Conservation (phyloP, 192 early-diverging fungal species). For the Helicostylum pulchrum region DNA sequence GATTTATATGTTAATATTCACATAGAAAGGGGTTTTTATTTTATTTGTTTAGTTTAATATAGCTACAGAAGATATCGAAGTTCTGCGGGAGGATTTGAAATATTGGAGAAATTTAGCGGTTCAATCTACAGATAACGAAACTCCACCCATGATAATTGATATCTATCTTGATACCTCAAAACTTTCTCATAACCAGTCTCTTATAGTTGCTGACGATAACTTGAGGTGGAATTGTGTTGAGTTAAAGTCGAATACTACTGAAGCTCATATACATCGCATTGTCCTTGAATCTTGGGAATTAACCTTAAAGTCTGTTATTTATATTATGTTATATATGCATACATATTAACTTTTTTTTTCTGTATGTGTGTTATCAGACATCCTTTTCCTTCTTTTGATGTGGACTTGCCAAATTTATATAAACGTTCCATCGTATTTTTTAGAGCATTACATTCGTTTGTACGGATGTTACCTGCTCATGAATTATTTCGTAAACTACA, state of each 20-base stretch:
- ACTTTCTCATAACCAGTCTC: constrained; percentile 10
- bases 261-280: not conserved
- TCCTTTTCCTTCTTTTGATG: constrained; percentile 48
- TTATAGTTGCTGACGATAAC: constrained; percentile 13
- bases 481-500: constrained; percentile 19
- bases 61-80: constrained; percentile 72
- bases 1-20: not conserved
- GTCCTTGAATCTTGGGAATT: constrained; percentile 16
- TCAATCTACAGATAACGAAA: constrained; percentile 32
- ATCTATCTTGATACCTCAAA: constrained; percentile 77
- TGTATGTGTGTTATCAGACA: constrained; percentile 45
- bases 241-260: not conserved
- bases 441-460: constrained; percentile 75
- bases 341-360: constrained; percentile 46
- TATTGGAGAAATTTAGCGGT: constrained; percentile 69
- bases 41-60: constrained; percentile 73
- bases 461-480: constrained; percentile 75
- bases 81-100: constrained; percentile 72
- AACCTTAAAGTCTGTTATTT: constrained; percentile 3
- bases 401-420: constrained; percentile 83
- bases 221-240: constrained; percentile 4
- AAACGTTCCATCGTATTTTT: constrained; percentile 91
- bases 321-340: constrained; percentile 29
- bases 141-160: constrained; percentile 81
- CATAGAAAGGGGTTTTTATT: not conserved